phyloP scores from a whole-genome alignment of 345 rosid species.

The Ceriops decandra region DNA sequence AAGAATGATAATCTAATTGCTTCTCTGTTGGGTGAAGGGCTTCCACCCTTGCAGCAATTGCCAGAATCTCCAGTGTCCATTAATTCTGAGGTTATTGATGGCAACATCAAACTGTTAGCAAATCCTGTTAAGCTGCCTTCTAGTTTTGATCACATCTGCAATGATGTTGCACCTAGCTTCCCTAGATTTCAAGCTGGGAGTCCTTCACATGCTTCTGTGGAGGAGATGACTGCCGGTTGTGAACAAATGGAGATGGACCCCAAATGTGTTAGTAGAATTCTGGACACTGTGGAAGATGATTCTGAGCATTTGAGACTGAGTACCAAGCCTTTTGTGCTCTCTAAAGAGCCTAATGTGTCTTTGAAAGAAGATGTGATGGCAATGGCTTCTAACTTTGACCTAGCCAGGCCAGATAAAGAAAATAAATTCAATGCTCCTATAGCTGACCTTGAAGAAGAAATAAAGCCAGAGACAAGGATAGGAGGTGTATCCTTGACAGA shows the following conservation, averaged over 20 bases:
- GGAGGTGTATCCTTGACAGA: constrained; percentile 42
- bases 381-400: not conserved
- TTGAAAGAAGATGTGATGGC: constrained; percentile 12
- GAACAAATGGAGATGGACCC: constrained; percentile 8
- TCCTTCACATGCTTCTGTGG: not conserved
- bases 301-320: constrained; percentile 4
- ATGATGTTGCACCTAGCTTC: not conserved
- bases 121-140: not conserved
- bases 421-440: constrained; percentile 9
- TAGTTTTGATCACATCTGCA: not conserved
- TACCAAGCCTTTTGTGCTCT: not conserved
- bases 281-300: constrained; percentile 11
- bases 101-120: not conserved
- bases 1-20: constrained; percentile 21
- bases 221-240: constrained; percentile 13
- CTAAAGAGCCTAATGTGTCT: constrained; percentile 19
- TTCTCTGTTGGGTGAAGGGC: constrained; percentile 16
- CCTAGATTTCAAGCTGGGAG: constrained; percentile 4
- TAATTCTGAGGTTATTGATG: constrained; percentile 28
- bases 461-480: constrained; percentile 11
- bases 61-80: constrained; percentile 36
- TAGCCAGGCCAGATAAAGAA: constrained; percentile 8
- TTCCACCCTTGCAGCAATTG: constrained; percentile 28
- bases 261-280: constrained; percentile 6
- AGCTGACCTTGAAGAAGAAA: constrained; percentile 18